Base-by-base conservation (phyloP, 2,329 filamentous ascomycete genomes). In the Drechmeria coniospora region DNA sequence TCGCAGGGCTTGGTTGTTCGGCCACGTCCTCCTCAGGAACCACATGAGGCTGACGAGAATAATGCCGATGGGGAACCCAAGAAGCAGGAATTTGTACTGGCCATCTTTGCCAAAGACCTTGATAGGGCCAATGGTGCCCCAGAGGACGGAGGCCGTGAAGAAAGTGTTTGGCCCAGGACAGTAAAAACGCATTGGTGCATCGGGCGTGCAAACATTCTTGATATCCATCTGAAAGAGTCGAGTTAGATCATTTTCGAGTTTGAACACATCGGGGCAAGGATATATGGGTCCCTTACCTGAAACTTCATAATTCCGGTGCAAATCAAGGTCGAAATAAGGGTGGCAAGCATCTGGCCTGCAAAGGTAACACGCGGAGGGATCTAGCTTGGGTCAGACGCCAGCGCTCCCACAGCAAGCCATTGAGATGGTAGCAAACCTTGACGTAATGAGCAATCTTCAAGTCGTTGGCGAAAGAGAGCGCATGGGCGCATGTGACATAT, bases 401-500 rank as follows among this genome's bases (percentile, higher is more conserved):
- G 4, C 8, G 10, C 4, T 13, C 5, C 8, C 13, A 18, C 17
- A 8, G 9, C 6, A 7, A 14, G 16, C 17, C 14, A 4, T 13
- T 19, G n/a, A 11, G 11, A 15, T 16, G 26, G n/a, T n/a, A n/a
- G n/a, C n/a, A n/a, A n/a, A n/a, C 32, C 30, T 65, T 65, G 41
- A 65, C 54, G 39, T 65, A 64, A 31, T 54, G 51, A 3, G 48
- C 51, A 15, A 54, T 29, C 36, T 54, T 54, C 25, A 51, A 36
- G 24, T 49, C 54, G 24, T 36, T 46, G 28, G 36, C 47, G 27
- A 57, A 57, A 27, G 42, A 39, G 3, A 57, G 36, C 1, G 52
- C 51, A 13, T 56, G 51, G 2, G 44, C 43, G 9, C 44, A 47
- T 1, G 51, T 46, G 10, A 53, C 43, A 32, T 46, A 53, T 21